A percentile compares a stretch with the other conserved stretches of the same genome.
These are phyloP conservation scores for Globisporangium nagaii DNA, from an alignment of 352 stramenopile genomes.

Conservation along the genomic window DNA sequence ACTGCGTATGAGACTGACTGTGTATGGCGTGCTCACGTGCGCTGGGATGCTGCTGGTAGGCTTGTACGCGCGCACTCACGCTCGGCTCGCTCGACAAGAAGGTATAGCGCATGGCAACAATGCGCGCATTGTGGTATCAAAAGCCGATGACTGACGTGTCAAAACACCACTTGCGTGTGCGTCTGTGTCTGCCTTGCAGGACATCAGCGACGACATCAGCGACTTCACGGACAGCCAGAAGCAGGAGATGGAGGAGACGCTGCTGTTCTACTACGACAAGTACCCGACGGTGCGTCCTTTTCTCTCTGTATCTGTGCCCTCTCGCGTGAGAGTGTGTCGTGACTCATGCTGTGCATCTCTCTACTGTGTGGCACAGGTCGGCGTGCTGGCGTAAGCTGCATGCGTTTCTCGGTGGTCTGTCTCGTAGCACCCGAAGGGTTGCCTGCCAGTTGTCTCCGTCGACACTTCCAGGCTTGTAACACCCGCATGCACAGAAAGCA, in stretches of 20 bases:
- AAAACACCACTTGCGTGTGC: no score
- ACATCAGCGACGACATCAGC: slow-evolving; percentile 66
- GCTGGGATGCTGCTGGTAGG: no score
- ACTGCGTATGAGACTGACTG: no score
- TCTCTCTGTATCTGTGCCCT: no score
- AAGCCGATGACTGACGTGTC: no score
- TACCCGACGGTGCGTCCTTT: slow-evolving; percentile 67
- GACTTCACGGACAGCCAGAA: slow-evolving; percentile 61
- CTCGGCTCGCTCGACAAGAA: slow-evolving; percentile 67
- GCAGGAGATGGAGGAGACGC: slow-evolving; percentile 60
- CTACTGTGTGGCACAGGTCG: slow-evolving; percentile 24
- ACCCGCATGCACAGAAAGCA: no score
- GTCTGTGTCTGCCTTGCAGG: slow-evolving; percentile 19
- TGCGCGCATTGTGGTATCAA: no score
- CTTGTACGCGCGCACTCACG: slow-evolving; percentile 67
- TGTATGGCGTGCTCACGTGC: neutral
- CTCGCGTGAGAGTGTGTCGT: neutral
- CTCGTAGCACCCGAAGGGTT: neutral
- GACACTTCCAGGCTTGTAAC: neutral
- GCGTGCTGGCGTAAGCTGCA: slow-evolving; percentile 27
- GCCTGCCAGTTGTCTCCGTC: no score
- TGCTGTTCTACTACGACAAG: slow-evolving; percentile 79
- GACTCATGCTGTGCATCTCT: neutral
- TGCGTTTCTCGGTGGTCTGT: neutral
- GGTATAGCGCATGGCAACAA: no score